Conservation (phyloP, 345 rosid genomes). For the Hevea brasiliensis region DNA sequence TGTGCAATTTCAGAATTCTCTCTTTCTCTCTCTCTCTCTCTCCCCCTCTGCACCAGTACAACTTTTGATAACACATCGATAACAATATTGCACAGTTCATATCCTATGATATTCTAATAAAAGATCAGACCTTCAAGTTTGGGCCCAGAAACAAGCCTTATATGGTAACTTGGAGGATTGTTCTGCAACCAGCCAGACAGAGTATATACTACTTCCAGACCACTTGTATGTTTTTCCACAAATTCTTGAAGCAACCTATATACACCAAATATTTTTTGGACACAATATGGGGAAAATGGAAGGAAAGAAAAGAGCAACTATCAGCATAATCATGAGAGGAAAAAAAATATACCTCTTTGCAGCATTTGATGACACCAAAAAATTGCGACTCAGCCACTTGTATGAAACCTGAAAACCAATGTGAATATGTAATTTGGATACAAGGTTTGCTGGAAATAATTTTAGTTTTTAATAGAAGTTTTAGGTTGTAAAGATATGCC, state of each 20-base stretch:
- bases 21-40: neutral
- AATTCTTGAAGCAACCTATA: constrained; percentile 81
- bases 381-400: constrained; percentile 95
- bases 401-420: constrained; percentile 72
- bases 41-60: neutral
- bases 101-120: neutral
- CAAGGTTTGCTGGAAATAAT: neutral
- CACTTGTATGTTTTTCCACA: constrained; percentile 54
- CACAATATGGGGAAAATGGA: neutral
- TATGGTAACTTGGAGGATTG: constrained; percentile 53
- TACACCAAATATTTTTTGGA: neutral
- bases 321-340: constrained; percentile 1
- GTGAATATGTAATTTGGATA: neutral
- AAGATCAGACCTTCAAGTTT: constrained; percentile 67
- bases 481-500: neutral
- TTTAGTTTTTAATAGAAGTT: neutral
- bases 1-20: neutral
- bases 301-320: neutral
- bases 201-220: constrained; percentile 65
- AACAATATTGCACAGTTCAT: neutral
- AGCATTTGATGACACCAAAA: constrained; percentile 62
- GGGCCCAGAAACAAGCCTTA: constrained; percentile 64
- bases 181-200: constrained; percentile 83
- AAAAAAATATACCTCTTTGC: constrained; percentile 60
- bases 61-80: neutral